Evolutionary conservation across 2,329 filamentous ascomycete species (phyloP), one percentile per base, ranked within the genome.

Genomic region (Cladosporium velox): DNA sequence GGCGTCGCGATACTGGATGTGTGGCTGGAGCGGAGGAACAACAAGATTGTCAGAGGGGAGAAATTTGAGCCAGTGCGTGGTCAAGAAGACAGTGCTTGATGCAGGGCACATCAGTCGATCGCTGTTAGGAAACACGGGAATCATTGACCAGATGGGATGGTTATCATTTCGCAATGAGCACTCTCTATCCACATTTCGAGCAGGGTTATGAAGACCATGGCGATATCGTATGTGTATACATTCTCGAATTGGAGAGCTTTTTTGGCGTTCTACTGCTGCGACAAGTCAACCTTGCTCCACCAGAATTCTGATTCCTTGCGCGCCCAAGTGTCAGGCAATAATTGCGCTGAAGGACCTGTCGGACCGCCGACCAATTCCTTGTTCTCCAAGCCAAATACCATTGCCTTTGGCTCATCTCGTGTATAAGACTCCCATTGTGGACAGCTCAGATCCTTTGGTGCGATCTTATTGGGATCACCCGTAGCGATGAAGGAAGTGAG

Each of bases 331-430:
- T 84, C 77, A 81, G 73, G 65, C 60, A 76, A 68, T 64, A 83
- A 76, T 64, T 80, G 72, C 0, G 81, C 84, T 1, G 83, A 77
- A 2, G 77, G 73, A 1, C 85, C 87, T 12, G 65, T 71, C 38
- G 64, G 69, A 0, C 74, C 76, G 60, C 68, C 82, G 70, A 67
- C 79, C 72, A 69, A 75, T 77, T 89, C 86, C 69, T 87, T 81
- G 70, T 89, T 89, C 2, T 85, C 87, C 47, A 80, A 72, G 2
- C 87, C 87, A 75, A 90, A 90, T 3, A 89, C 79, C 71, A 87
- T 77, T 47, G 67, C 75, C 67, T 66, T 70, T 32, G 44, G 69
- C 28, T 44, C 67, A 28, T 52, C 60, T 38, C 64, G 62, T 63
- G 66, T 60, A 52, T 70, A 76, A 4, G 67, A 49, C 30, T 69